Evolutionary conservation across 805 yeast genomes (phyloP), one percentile per base, ranked within the genome.

Genomic region (Lachancea sp.): DNA sequence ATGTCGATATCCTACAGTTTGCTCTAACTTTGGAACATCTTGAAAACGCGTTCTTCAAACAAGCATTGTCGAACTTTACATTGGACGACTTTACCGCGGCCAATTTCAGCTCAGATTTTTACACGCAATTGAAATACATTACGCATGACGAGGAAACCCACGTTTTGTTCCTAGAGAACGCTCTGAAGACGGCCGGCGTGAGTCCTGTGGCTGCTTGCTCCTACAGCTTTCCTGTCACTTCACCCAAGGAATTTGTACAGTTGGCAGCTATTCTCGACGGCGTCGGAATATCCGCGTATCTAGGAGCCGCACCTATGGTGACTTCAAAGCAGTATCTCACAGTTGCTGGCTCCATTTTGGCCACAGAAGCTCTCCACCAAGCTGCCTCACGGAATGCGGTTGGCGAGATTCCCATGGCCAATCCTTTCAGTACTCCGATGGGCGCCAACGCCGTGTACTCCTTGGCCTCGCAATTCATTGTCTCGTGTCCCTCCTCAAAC

Each of bases 381-480:
- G 12, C 37, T 6, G 46, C 46, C 8, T 15, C 37, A 2, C 46
- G 46, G 12, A 37, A 32, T 29, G 46, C 46, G 8, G 25, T 29
- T 15, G 46, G 46, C 11, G 46, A 29, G 22, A 32, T 42, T 5
- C 46, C 46, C n/a, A 42, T 42, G 46, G 46, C 46, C 30, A 42
- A 42, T n/a, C 41, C 46, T 15, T 42, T 42, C 15, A 41, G 22
- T 13, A 42, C 46, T 11, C 46, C 46, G 2, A 11, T 42, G 31
- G 41, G 46, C 22, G 22, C 31, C 2, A 36, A 37, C 15, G 46
- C 46, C n/a, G 38, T 42, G 10, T 42, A 42, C 37, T 42, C 46
- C 8, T 22, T 37, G 6, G 46, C 46, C 2, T 42, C 46, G 11
- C 15, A 5, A n/a, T 42, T 36, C 29, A 42, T 42, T 22, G 18